phyloP scores from a whole-genome alignment of 352 stramenopile species.

The Globisporangium okanoganense region DNA sequence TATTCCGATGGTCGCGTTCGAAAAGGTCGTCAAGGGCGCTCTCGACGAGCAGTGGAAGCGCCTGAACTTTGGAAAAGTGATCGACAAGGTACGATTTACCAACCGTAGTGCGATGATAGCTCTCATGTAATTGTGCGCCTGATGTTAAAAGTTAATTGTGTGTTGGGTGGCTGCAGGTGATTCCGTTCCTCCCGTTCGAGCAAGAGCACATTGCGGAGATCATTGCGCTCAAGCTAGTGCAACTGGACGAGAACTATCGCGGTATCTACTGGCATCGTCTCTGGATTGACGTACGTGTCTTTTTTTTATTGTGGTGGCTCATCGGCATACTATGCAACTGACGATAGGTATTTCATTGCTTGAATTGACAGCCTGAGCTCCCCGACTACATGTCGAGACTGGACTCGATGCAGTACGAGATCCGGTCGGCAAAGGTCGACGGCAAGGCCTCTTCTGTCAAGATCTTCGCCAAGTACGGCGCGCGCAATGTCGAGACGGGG shows the following conservation, averaged over 20 bases:
- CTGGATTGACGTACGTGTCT: constrained; percentile 55
- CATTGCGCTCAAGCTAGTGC: constrained; percentile 73
- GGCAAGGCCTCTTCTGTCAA: constrained; percentile 50
- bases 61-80: constrained; percentile 89
- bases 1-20: constrained; percentile 50
- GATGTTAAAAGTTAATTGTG: neutral
- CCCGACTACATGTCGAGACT: constrained; percentile 66
- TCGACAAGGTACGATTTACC: constrained; percentile 53
- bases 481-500: constrained; percentile 74
- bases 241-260: constrained; percentile 74
- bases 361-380: constrained; percentile 33
- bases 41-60: constrained; percentile 85
- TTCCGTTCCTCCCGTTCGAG: constrained; percentile 88
- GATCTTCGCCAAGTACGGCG: constrained; percentile 84
- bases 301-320: neutral
- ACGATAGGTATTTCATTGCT: neutral
- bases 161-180: constrained; percentile 35
- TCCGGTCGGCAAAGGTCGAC: constrained; percentile 44
- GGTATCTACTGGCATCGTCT: constrained; percentile 73
- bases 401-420: constrained; percentile 73
- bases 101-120: neutral
- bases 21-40: constrained; percentile 74
- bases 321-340: constrained; percentile 6
- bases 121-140: neutral
- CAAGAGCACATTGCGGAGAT: constrained; percentile 76